phyloP scores from a whole-genome alignment of 2,329 filamentous ascomycete genomes.

The Pseudogymnoascus sp. region DNA sequence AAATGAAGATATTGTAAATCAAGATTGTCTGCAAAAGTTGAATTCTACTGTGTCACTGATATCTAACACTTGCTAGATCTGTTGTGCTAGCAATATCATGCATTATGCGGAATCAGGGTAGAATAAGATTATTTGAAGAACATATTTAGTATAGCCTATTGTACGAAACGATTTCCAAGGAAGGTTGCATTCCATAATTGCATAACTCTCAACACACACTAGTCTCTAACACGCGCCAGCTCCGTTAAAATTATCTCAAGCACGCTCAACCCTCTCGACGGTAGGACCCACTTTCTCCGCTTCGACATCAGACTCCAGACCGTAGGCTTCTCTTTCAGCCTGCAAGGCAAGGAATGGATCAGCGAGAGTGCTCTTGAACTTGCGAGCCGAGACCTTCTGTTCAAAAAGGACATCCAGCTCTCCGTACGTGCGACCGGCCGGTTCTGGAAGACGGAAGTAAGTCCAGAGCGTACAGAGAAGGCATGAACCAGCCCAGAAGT shows the following conservation, averaged over 20 bases:
- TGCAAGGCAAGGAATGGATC: constrained; percentile 43
- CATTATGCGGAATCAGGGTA: not conserved
- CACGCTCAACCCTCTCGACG: not conserved
- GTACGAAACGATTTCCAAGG: not conserved
- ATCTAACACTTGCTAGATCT: not conserved
- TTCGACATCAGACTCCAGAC: not conserved
- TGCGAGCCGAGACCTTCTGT: constrained; percentile 42
- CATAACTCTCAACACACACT: not conserved
- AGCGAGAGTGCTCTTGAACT: constrained; percentile 49
- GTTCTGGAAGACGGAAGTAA: constrained; percentile 46
- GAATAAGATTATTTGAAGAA: not conserved
- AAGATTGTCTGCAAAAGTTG: not conserved
- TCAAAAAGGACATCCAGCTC: constrained; percentile 81
- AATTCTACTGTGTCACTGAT: not conserved
- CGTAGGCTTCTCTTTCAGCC: constrained; percentile 1
- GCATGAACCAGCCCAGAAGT: constrained; percentile 34
- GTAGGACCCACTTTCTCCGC: not conserved
- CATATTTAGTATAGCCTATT: not conserved
- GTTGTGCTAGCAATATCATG: not conserved
- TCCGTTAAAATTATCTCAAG: not conserved
- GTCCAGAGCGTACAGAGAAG: constrained; percentile 32
- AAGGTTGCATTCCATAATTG: not conserved
- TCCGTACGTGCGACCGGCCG: constrained; percentile 69
- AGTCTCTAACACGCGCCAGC: not conserved
- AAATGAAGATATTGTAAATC: not conserved